A percentile compares a stretch with the other conserved stretches of the same genome.
phyloP scores from a whole-genome alignment of 495 filamentous ascomycete genomes.

The Xanthoparmelia taractica region DNA sequence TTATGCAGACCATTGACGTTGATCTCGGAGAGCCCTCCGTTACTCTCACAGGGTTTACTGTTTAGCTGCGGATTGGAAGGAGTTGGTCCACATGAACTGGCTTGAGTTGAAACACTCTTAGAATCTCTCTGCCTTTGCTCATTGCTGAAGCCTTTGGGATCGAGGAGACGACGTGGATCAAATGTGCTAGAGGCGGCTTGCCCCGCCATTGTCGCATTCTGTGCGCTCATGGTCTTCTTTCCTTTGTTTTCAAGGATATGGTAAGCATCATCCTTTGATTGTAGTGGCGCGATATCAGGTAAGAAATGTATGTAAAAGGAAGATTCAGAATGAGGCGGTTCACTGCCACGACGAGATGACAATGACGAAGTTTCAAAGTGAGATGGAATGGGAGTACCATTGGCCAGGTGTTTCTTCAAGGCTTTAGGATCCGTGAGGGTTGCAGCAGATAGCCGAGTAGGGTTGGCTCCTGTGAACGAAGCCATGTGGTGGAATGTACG shows the following conservation, averaged over 20 bases:
- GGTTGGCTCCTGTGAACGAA: conserved; percentile 7
- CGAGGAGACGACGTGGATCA: conserved; percentile 24
- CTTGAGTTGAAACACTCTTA: not conserved
- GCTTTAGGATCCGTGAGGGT: conserved; percentile 23
- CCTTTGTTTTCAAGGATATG: conserved; percentile 9
- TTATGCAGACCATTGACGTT: conserved; percentile 18
- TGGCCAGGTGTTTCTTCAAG: conserved; percentile 22
- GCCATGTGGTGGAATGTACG: conserved; percentile 12
- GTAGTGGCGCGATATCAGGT: not conserved
- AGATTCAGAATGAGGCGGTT: conserved; percentile 7
- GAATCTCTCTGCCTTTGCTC: not conserved
- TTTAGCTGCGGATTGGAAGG: conserved; percentile 8
- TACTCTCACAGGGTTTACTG: not conserved
- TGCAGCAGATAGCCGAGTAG: conserved; percentile 16
- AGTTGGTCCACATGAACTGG: not conserved
- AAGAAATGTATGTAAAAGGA: not conserved
- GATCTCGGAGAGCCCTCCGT: not conserved
- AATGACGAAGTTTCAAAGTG: conserved; percentile 8
- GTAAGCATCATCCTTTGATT: conserved; percentile 27
- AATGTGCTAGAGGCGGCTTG: not conserved
- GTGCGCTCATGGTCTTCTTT: conserved; percentile 10
- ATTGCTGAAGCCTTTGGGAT: conserved; percentile 22
- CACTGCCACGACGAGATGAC: conserved; percentile 8
- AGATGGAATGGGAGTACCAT: conserved; percentile 21
- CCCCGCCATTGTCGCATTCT: not conserved